A percentile compares a stretch with the other conserved stretches of the same genome.
Evolutionary conservation across 202 grass and related monocot genomes (phyloP).

Genomic region (Sporobolus alterniflorus): DNA sequence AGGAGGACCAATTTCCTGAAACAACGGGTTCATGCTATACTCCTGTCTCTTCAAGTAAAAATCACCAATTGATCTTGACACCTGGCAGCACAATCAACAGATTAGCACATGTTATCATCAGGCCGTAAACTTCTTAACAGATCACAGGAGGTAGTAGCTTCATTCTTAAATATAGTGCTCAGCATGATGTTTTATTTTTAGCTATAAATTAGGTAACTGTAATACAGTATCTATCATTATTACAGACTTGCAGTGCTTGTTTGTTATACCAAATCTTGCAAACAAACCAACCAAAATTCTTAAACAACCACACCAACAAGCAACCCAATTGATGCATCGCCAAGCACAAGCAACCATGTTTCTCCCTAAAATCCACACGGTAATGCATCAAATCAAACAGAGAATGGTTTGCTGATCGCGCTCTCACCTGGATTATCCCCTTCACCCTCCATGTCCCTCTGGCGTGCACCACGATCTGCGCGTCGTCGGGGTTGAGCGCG

Average conservation of each 20-base stretch:
- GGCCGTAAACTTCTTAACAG: background rate
- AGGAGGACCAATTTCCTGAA: constrained; percentile 58
- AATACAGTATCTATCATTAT: background rate
- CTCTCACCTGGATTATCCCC: constrained; percentile 92
- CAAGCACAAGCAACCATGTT: background rate
- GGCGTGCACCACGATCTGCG: constrained; percentile 81
- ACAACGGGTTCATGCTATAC: constrained; percentile 77
- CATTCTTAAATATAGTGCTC: background rate
- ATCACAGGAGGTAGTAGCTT: background rate
- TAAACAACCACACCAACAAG: background rate
- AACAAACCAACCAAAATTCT: constrained; percentile 9
- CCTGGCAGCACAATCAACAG: constrained; percentile 43
- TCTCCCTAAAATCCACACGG: background rate
- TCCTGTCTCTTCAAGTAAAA: constrained; percentile 93
- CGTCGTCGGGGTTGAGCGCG: constrained; percentile 75
- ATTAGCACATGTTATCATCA: background rate
- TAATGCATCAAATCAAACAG: background rate
- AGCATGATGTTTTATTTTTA: background rate
- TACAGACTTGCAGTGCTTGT: background rate
- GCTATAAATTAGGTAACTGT: background rate
- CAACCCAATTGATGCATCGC: background rate
- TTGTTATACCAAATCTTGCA: background rate
- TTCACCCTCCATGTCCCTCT: constrained; percentile 88
- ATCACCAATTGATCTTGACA: constrained; percentile 96
- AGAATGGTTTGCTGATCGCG: background rate